These are phyloP conservation scores for Sclerotinia nivalis DNA, from an alignment of 2,329 filamentous ascomycete genomes.

Conservation along the genomic window DNA sequence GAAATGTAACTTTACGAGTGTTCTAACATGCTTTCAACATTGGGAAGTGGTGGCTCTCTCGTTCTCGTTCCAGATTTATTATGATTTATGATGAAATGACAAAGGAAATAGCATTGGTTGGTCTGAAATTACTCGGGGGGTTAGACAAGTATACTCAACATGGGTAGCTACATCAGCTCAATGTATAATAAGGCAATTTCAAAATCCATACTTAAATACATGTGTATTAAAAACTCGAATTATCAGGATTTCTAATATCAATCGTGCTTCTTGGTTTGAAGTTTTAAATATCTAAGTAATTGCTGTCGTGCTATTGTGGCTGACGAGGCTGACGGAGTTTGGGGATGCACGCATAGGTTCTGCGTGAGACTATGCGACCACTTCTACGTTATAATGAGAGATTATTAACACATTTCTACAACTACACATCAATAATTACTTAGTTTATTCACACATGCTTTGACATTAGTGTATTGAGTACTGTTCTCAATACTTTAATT, in stretches of 20 bases:
- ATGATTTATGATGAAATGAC: constrained; percentile 19
- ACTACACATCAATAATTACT: constrained; percentile 8
- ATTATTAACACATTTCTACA: not conserved
- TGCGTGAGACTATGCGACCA: constrained; percentile 8
- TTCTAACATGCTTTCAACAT: not conserved
- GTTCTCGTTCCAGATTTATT: not conserved
- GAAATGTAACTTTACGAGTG: not conserved
- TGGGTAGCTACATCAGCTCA: constrained; percentile 4
- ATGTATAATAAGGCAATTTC: constrained; percentile 20
- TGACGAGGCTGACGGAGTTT: constrained; percentile 13
- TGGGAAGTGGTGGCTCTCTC: not conserved
- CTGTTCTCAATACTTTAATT: constrained; percentile 1
- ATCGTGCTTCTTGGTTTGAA: not conserved
- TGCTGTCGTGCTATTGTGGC: not conserved
- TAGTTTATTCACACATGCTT: constrained; percentile 6
- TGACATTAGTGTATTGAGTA: not conserved
- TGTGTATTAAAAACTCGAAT: not conserved
- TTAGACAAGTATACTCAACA: constrained; percentile 13
- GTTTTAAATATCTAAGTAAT: not conserved
- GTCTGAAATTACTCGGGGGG: not conserved
- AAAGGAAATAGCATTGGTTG: not conserved
- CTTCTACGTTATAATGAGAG: not conserved
- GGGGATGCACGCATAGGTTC: constrained; percentile 3
- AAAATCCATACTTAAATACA: not conserved
- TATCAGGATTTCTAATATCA: not conserved